Base-by-base conservation (phyloP, 1,139 yeast genomes). In the Hanseniaspora uvarum region DNA sequence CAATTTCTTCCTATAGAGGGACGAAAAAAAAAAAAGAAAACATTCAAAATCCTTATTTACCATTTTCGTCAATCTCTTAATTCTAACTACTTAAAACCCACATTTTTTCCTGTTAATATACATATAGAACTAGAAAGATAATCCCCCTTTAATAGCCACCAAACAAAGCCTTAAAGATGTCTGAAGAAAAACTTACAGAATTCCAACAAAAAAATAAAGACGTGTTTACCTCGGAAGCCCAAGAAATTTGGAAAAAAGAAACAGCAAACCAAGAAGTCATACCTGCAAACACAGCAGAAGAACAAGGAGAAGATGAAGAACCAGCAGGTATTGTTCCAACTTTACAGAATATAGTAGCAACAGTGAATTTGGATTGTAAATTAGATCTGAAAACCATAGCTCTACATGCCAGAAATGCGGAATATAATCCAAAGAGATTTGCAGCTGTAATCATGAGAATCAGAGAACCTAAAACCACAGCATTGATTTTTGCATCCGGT, bases 371-470 rank as follows among this genome's bases (percentile, higher is more conserved):
- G 68, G 98, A 92, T 63, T 92, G 98, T 69, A 83, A 97, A 59
- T 74, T 92, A 63, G 98, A 94, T 69, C 78, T 92, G 68, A 92
- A 92, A 67, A 94, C 98, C 28, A 94, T 92, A 68, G 99, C 99
- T 0, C 74, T 92, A 60, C 99, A 92, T 70, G 98, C 98, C 3
- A 88, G 99, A 77, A 92, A 92, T 71, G 99, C 99, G 30, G 99
- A 92, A 70, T 92, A 92, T 70, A 92, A 92, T 65, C 98, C 98
- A 53, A 83, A 77, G 72, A 95, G 99, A 74, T 92, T 92, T 73
- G 99, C 99, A 16, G 99, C 99, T 56, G 99, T 92, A 54, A 92
- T 92, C 63, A 94, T 92, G 99, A 86, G 99, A 77, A 92, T 92
- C 62, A 80, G 99, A 71, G 98, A 92, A 68, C 99, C 99, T 24